Conservation (phyloP, 805 yeast species). For the Spathaspora gorwiae region DNA sequence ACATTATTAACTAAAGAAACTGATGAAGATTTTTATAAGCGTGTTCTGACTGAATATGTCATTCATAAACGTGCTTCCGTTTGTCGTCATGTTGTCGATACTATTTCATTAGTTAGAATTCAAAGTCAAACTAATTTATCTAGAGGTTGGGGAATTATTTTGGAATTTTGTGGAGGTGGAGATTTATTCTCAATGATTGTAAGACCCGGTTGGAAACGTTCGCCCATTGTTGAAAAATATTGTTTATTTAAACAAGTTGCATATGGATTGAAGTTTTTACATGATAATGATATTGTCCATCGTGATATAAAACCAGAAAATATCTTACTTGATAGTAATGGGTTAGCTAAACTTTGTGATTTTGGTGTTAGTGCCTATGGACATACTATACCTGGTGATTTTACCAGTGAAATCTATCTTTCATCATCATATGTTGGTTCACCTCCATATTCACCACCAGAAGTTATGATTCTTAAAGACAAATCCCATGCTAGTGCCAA, state of each 20-base stretch:
- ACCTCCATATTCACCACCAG: conserved; percentile 80
- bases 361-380: conserved; percentile 73
- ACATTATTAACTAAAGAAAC: conserved; percentile 56
- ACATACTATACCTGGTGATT: conserved; percentile 49
- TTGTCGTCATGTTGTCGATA: conserved; percentile 59
- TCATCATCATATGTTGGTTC: conserved; percentile 62
- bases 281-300: conserved; percentile 64
- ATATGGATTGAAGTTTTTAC: conserved; percentile 58
- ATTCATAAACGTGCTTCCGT: conserved; percentile 51
- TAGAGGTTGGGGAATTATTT: conserved; percentile 73
- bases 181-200: conserved; percentile 56
- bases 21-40: conserved; percentile 57
- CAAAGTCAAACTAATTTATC: conserved; percentile 51
- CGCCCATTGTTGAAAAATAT: conserved; percentile 47
- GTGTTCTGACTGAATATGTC: conserved; percentile 62
- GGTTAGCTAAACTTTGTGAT: conserved; percentile 66
- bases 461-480: conserved; percentile 52
- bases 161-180: conserved; percentile 59
- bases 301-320: conserved; percentile 76
- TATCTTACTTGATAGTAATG: conserved; percentile 53
- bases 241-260: conserved; percentile 69
- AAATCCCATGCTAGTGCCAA: conserved; percentile 25
- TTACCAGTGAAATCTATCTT: conserved; percentile 33
- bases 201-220: conserved; percentile 56
- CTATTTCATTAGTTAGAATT: conserved; percentile 51